These are phyloP conservation scores for Bacidia rubella DNA, from an alignment of 495 filamentous ascomycete genomes.

Conservation along the genomic window DNA sequence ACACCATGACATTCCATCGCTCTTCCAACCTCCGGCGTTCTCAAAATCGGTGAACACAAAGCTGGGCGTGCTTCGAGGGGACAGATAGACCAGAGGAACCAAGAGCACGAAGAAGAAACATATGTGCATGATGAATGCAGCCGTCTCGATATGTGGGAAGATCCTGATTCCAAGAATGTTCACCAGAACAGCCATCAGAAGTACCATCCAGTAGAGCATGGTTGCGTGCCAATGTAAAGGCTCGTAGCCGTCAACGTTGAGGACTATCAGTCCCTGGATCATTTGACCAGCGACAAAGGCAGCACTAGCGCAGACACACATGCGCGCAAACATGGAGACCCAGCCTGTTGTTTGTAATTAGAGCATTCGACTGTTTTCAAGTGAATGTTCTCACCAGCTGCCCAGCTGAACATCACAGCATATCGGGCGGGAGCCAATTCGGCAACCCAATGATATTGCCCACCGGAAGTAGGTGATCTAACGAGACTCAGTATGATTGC, in stretches of 20 bases:
- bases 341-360: too few relatives aligned
- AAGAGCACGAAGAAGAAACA: slow-evolving; percentile 32
- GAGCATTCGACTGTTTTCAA: neutral
- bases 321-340: slow-evolving; percentile 32
- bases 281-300: slow-evolving; percentile 26
- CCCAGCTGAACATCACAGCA: too few relatives aligned
- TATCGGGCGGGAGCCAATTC: slow-evolving; percentile 11
- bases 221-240: slow-evolving; percentile 33
- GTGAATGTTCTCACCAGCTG: neutral
- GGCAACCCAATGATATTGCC: slow-evolving; percentile 26
- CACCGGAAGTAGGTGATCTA: slow-evolving; percentile 12
- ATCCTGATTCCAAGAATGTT: slow-evolving; percentile 31
- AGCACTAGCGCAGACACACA: slow-evolving; percentile 23
- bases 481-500: neutral
- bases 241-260: slow-evolving; percentile 29
- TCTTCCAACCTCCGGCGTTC: slow-evolving; percentile 28
- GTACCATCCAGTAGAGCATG: slow-evolving; percentile 28
- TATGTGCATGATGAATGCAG: slow-evolving; percentile 34
- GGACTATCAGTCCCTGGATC: slow-evolving; percentile 31
- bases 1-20: slow-evolving; percentile 28
- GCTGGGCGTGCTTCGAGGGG: slow-evolving; percentile 26
- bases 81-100: slow-evolving; percentile 30
- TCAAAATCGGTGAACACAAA: slow-evolving; percentile 31
- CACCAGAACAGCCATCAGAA: slow-evolving; percentile 15
- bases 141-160: slow-evolving; percentile 31